These are phyloP conservation scores for Daldinia concentrica DNA, from an alignment of 495 filamentous ascomycete species.

Conservation along the genomic window DNA sequence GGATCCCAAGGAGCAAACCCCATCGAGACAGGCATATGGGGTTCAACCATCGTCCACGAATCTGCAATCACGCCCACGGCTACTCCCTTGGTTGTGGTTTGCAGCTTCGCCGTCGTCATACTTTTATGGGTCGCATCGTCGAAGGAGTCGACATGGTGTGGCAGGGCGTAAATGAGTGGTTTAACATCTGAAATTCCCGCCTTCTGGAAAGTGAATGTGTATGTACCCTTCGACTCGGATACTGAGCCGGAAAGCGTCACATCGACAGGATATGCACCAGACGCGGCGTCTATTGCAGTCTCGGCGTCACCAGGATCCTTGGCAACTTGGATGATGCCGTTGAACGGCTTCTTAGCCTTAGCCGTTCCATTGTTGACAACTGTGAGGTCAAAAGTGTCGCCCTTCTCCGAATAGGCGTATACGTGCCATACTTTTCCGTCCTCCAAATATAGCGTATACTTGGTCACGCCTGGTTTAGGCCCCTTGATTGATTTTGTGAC, in stretches of 20 bases:
- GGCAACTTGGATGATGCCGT: constrained; percentile 81
- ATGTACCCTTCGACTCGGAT: constrained; percentile 68
- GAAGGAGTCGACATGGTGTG: constrained; percentile 85
- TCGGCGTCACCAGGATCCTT: constrained; percentile 74
- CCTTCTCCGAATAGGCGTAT: constrained; percentile 70
- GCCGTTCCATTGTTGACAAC: constrained; percentile 58
- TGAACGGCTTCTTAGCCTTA: constrained; percentile 56
- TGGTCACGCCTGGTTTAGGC: constrained; percentile 71
- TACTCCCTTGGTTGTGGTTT: constrained; percentile 87
- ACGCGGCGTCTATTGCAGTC: constrained; percentile 74
- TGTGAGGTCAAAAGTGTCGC: constrained; percentile 54
- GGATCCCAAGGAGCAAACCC: constrained; percentile 79
- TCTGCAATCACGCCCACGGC: constrained; percentile 78
- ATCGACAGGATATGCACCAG: constrained; percentile 75
- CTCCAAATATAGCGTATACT: constrained; percentile 76
- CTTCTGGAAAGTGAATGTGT: constrained; percentile 75
- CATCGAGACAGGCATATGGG: constrained; percentile 74
- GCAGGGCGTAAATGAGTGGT: constrained; percentile 87
- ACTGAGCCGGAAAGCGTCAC: constrained; percentile 71
- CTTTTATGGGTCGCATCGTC: constrained; percentile 63
- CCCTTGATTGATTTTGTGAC: constrained; percentile 67
- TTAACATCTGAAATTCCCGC: constrained; percentile 64
- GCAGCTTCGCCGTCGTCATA: constrained; percentile 68
- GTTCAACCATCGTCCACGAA: constrained; percentile 81
- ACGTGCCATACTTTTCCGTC: constrained; percentile 82